phyloP scores from a whole-genome alignment of 148 eudicot species.

The Hydrangea macrophylla region DNA sequence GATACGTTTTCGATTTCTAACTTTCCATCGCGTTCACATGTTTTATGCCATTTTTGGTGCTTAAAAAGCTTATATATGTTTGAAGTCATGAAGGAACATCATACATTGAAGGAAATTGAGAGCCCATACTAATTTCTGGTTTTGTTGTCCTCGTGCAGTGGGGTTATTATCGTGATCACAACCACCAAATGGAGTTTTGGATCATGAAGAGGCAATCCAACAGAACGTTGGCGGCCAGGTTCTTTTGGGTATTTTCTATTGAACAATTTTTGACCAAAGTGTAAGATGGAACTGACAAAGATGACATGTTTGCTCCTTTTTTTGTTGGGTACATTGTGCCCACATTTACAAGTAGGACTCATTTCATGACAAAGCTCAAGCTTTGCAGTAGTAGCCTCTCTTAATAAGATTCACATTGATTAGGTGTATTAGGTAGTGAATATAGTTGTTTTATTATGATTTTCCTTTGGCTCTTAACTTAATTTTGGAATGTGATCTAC shows the following conservation, averaged over 20 bases:
- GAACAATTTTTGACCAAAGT: background rate
- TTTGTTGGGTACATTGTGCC: background rate
- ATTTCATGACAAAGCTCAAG: background rate
- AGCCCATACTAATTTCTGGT: background rate
- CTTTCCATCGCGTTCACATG: too few relatives aligned
- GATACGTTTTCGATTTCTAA: too few relatives aligned
- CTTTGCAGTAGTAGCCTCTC: background rate
- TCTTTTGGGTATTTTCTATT: conserved; percentile 82
- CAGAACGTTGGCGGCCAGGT: conserved; percentile 93
- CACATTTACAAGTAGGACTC: background rate
- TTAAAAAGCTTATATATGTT: too few relatives aligned
- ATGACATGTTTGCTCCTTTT: background rate
- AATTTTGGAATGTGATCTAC: background rate
- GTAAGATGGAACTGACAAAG: background rate
- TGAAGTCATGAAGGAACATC: too few relatives aligned
- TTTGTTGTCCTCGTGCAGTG: conserved; percentile 47
- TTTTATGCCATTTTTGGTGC: too few relatives aligned
- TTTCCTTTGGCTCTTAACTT: background rate
- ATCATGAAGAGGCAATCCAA: conserved; percentile 86
- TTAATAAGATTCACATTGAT: background rate
- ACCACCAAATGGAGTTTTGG: conserved; percentile 89
- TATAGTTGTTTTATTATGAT: background rate
- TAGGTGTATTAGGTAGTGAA: background rate
- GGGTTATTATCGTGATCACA: conserved; percentile 87
- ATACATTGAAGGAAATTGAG: too few relatives aligned